Evolutionary conservation across 768 basidiomycete species (phyloP).

Genomic region (Lactarius vividus): DNA sequence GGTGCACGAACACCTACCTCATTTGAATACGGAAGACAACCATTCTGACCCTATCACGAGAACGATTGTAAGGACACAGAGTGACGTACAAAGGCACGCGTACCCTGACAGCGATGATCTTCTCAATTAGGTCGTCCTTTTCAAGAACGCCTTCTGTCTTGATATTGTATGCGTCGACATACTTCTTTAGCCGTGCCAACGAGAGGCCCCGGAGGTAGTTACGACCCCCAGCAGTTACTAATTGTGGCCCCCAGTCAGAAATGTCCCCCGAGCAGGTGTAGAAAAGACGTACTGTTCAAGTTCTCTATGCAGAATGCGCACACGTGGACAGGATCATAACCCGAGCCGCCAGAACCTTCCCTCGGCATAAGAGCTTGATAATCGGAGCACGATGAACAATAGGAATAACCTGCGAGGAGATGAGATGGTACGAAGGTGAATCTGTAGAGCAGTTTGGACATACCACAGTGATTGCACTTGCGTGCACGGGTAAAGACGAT

Average conservation of each 20-base stretch:
- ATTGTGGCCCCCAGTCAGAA: slow-evolving; percentile 12
- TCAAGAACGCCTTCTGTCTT: slow-evolving; percentile 60
- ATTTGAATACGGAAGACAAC: slow-evolving; percentile 56
- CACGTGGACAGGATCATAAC: slow-evolving; percentile 64
- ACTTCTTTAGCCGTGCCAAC: slow-evolving; percentile 62
- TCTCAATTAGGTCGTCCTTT: slow-evolving; percentile 76
- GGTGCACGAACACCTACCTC: slow-evolving; percentile 43
- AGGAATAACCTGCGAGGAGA: slow-evolving; percentile 54
- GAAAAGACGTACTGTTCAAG: slow-evolving; percentile 48
- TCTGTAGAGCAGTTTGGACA: slow-evolving; percentile 29
- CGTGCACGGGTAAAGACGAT: slow-evolving; percentile 60
- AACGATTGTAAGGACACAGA: not conserved
- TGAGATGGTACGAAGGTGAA: slow-evolving; percentile 13
- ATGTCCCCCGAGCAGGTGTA: slow-evolving; percentile 3
- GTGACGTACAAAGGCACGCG: slow-evolving; percentile 24
- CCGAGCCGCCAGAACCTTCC: slow-evolving; percentile 44
- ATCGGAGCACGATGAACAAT: slow-evolving; percentile 72
- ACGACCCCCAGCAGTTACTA: slow-evolving; percentile 70
- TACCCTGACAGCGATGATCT: slow-evolving; percentile 51
- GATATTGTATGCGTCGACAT: slow-evolving; percentile 69
- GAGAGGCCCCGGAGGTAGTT: slow-evolving; percentile 54
- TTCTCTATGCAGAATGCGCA: slow-evolving; percentile 75
- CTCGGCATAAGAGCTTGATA: slow-evolving; percentile 80
- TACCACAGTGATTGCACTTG: slow-evolving; percentile 76
- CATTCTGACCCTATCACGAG: slow-evolving; percentile 47